Evolutionary conservation across 1,284 basidiomycete species (phyloP), one percentile per base, ranked within the genome.

Genomic region (Rhodotorula mucilaginosa): DNA sequence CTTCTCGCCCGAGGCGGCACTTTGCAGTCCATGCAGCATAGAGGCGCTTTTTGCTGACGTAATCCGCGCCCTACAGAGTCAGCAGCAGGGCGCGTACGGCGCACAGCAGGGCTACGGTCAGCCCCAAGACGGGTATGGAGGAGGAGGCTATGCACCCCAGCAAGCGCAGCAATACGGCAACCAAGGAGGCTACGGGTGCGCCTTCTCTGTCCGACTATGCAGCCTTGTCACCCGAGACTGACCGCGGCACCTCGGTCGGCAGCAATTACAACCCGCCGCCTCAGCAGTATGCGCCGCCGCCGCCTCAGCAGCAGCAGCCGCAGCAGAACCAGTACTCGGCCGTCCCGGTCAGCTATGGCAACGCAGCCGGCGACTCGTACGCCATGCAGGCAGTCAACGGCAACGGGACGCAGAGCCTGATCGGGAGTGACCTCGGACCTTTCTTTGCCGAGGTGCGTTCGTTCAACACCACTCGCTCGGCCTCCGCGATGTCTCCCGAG

Each of bases 391-490:
- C 72, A 12, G 52, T 69, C 61, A 67, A 69, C 54, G 67, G 70
- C 18, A 58, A 21, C 31, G 61, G 67, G 13, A 58, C 49, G 21
- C 49, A 62, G 44, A 60, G 57, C 68, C 57, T 63, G 44, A 68
- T 62, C 59, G 70, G 70, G 7, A 29, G 58, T 10, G 72, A 76
- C 61, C 62, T 76, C 34, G 61, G 63, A 6, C 63, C 65, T 29
- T 76, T 76, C 68, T 76, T 76, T 44, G 74, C 72, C 56, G 74
- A 76, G 64, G 74, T 76, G 23, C 49, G 72, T 58, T 19, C 46
- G 39, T 44, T 44, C 39, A 44, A 44, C 39, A 44, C 39, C 39
- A 44, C 39, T 44, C 39, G 39, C 39, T 16, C 39, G 19, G 18
- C 31, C 5, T 46, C 39, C 39, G 6, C 39, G 21, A 26, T 2